Evolutionary conservation across 805 yeast genomes (phyloP).

Genomic region (Candida sphagnicola): DNA sequence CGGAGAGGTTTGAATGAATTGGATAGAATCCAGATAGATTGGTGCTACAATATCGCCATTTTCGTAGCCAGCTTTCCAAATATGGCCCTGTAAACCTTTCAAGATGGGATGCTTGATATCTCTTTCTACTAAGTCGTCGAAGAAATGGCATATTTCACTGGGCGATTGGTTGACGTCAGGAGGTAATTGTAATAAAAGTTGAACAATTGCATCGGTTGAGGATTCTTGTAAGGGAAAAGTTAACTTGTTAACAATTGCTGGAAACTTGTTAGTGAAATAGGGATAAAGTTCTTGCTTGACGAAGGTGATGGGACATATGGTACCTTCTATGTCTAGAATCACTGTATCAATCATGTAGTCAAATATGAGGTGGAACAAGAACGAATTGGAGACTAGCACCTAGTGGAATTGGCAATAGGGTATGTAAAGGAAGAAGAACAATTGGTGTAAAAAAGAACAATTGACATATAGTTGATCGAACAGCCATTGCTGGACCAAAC

Average conservation of each 20-base stretch:
- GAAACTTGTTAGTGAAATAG: constrained; percentile 55
- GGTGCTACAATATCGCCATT: constrained; percentile 78
- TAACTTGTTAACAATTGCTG: constrained; percentile 29
- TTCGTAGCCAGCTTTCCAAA: constrained; percentile 80
- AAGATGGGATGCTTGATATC: constrained; percentile 78
- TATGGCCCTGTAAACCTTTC: constrained; percentile 76
- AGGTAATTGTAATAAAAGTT: constrained; percentile 46
- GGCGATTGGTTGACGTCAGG: constrained; percentile 18
- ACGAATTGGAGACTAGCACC: no score
- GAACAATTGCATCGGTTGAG: constrained; percentile 19
- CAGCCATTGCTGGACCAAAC: no score
- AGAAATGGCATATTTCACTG: constrained; percentile 40
- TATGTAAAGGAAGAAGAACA: no score
- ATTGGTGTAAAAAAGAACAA: no score
- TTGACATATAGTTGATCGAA: no score
- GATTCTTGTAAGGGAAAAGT: constrained; percentile 27
- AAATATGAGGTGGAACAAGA: no score
- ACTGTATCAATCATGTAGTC: constrained; percentile 15
- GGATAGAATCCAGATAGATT: constrained; percentile 67
- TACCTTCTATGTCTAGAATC: constrained; percentile 84
- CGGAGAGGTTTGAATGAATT: constrained; percentile 35
- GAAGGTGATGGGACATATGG: constrained; percentile 86
- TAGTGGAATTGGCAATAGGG: no score
- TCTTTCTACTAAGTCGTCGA: constrained; percentile 50
- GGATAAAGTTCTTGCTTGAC: constrained; percentile 80